These are phyloP conservation scores for Aureobasidium sp. DNA, from an alignment of 2,329 filamentous ascomycete species.

Conservation along the genomic window DNA sequence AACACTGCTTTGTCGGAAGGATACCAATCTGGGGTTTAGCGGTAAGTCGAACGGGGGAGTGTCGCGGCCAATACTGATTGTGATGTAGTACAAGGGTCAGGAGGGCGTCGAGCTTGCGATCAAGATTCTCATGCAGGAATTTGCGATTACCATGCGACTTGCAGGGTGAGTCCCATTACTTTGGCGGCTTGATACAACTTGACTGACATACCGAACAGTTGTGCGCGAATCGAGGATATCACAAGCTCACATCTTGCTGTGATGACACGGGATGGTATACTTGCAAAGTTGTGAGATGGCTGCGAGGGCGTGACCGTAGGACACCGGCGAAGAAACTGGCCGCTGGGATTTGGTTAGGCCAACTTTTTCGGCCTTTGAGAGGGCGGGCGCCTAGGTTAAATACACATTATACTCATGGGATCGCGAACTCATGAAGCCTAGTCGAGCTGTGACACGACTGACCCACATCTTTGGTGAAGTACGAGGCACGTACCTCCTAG, in stretches of 20 bases:
- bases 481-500: too few species aligned
- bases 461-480: too few species aligned
- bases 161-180: background rate
- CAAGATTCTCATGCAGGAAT: conserved; percentile 16
- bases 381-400: too few species aligned
- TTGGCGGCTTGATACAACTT: too few species aligned
- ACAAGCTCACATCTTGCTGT: conserved; percentile 8
- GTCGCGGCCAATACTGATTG: conserved; percentile 8
- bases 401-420: too few species aligned
- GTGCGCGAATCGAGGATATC: conserved; percentile 10
- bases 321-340: too few species aligned
- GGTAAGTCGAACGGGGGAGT: background rate
- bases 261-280: conserved; percentile 20
- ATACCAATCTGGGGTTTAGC: conserved; percentile 18
- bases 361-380: too few species aligned
- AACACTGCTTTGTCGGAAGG: conserved; percentile 20
- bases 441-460: too few species aligned
- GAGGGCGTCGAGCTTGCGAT: conserved; percentile 22
- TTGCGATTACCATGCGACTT: background rate
- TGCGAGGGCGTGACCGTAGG: too few species aligned
- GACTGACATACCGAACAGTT: background rate
- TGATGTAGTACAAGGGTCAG: conserved; percentile 29
- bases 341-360: too few species aligned
- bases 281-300: too few species aligned
- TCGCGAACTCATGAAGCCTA: too few species aligned